Evolutionary conservation across 2,329 filamentous ascomycete species (phyloP).

Genomic region (Domatiomyces globalis): DNA sequence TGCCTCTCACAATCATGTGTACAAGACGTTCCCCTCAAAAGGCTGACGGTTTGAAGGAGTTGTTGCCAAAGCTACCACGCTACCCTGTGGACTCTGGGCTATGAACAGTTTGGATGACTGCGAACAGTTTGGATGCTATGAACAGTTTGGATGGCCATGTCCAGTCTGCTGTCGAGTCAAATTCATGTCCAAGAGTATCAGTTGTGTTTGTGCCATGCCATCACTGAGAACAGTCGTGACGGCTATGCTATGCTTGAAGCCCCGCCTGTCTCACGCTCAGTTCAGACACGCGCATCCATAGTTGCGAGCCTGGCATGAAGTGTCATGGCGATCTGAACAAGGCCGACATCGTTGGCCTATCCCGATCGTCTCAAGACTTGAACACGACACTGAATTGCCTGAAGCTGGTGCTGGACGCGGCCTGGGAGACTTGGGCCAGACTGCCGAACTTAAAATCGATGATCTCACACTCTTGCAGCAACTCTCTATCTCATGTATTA

Average conservation of each 20-base stretch:
- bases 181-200: conserved; percentile 79
- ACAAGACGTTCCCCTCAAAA: conserved; percentile 48
- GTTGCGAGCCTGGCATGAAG: conserved; percentile 57
- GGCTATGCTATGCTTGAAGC: conserved; percentile 41
- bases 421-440: conserved; percentile 56
- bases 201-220: conserved; percentile 53
- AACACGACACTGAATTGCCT: conserved; percentile 47
- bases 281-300: conserved; percentile 56
- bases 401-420: conserved; percentile 72
- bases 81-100: conserved; percentile 87
- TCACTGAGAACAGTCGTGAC: conserved; percentile 34
- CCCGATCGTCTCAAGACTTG: conserved; percentile 56
- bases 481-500: conserved; percentile 41
- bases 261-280: conserved; percentile 56
- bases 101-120: no score
- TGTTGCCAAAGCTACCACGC: conserved; percentile 50
- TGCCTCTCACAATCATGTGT: conserved; percentile 36
- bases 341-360: conserved; percentile 57
- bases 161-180: conserved; percentile 52
- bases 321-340: conserved; percentile 30
- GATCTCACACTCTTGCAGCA: conserved; percentile 36
- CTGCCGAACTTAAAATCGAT: conserved; percentile 50
- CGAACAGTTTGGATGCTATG: no score
- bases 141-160: conserved; percentile 77
- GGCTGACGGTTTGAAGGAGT: conserved; percentile 59